Conservation (phyloP, 2,329 filamentous ascomycete species). For the Helminthosporium solani region DNA sequence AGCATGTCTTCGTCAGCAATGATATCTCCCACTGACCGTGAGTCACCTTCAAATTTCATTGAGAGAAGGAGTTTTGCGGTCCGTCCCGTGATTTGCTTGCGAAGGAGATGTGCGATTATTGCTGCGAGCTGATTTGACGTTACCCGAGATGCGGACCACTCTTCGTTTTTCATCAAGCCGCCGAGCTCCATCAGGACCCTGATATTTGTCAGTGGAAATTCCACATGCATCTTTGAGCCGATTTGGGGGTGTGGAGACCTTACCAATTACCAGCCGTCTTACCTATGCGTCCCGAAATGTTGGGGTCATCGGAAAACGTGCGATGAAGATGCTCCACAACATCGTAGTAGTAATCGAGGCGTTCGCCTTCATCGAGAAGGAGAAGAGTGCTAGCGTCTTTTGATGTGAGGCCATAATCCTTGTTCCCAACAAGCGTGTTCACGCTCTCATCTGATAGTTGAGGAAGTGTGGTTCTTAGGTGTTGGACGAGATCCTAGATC, state of each 20-base stretch:
- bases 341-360: conserved; percentile 78
- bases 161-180: conserved; percentile 45
- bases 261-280: conserved; percentile 60
- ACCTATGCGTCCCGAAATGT: conserved; percentile 29
- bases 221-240: conserved; percentile 7
- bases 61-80: conserved; percentile 63
- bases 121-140: conserved; percentile 44
- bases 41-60: conserved; percentile 55
- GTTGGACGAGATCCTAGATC: conserved; percentile 60
- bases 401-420: conserved; percentile 65
- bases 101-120: conserved; percentile 45
- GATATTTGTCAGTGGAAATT: neutral
- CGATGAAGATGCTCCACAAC: conserved; percentile 50
- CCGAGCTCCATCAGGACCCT: conserved; percentile 56
- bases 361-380: conserved; percentile 72
- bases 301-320: conserved; percentile 33
- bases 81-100: conserved; percentile 51
- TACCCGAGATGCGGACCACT: conserved; percentile 47
- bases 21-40: conserved; percentile 52
- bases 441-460: conserved; percentile 71
- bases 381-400: conserved; percentile 85
- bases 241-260: neutral
- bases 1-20: conserved; percentile 59
- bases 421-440: conserved; percentile 57
- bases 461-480: conserved; percentile 65